Base-by-base conservation (phyloP, 78 protist species). In the Planoprotostelium fungivorum region DNA sequence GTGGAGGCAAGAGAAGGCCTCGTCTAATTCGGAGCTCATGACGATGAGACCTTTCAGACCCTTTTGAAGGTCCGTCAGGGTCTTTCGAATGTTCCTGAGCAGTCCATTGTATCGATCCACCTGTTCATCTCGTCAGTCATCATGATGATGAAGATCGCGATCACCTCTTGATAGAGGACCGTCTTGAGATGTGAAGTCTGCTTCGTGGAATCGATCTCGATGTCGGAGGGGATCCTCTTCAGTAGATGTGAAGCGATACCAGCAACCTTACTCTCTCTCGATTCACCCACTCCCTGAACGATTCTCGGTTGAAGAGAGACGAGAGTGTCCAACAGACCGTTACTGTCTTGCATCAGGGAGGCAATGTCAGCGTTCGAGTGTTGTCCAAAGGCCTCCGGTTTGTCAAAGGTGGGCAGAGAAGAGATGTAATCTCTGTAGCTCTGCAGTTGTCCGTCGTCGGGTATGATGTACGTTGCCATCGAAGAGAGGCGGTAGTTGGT, bases 341-440 rank as follows among this genome's bases (percentile, higher is more conserved):
- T 36, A 28, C 97, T 39, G 23, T 91, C 92, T n/a, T 91, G 83
- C 84, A 95, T 95, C 87, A 92, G 95, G 38, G 95, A 91, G 28
- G 97, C 92, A 31, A 96, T 94, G 38, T 96, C 99, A 0, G 99
- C 98, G 90, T 98, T 98, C 35, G 92, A 36, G 87, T 97, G 97
- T 94, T 97, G 99, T 29, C 99, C 99, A 31, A 96, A 97, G 35
- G 95, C 97, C 89, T 90, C 95, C 29, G 99, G 98, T 0, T 73
- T 85, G 87, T 98, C 99, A 35, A 85, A 83, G 31, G 0, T 28
- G 34, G 98, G 97, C 37, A 96, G 91, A n/a, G 90, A 1, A 1
- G 16, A 1, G 89, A 94, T 88, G 93, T 89, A 94, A 38, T 95
- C 97, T 86, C 37, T 28, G 89, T 89, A 94, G 29, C 93, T 88